These are phyloP conservation scores for Chaetothyriales sp. DNA, from an alignment of 2,329 filamentous ascomycete species.

Conservation along the genomic window DNA sequence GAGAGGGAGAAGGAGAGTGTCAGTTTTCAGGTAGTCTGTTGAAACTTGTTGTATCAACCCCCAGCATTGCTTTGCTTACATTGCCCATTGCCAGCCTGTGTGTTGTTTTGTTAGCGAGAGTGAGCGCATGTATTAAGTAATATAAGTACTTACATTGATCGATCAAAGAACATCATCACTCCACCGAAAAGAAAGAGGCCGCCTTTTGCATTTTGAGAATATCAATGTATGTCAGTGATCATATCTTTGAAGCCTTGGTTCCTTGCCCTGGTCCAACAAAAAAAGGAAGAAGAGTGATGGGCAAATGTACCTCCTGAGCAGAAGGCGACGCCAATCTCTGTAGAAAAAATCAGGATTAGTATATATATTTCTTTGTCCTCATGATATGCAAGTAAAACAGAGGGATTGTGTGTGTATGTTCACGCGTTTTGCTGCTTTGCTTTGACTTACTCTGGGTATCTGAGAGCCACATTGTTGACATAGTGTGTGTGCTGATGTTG, in stretches of 20 bases:
- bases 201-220: constrained; percentile 38
- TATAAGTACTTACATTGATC: constrained; percentile 81
- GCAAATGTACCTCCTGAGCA: constrained; percentile 76
- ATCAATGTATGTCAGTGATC: constrained; percentile 1
- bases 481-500: constrained; percentile 22
- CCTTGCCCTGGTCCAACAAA: too few relatives aligned
- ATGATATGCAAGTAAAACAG: background rate
- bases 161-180: constrained; percentile 93
- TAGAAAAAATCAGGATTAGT: constrained; percentile 15
- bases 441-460: constrained; percentile 88
- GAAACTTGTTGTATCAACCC: too few relatives aligned
- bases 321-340: constrained; percentile 94
- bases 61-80: too few relatives aligned
- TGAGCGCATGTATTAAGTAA: too few relatives aligned
- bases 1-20: too few relatives aligned
- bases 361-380: constrained; percentile 1
- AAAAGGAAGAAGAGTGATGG: too few relatives aligned
- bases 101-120: background rate
- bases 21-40: too few relatives aligned
- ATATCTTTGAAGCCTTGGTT: too few relatives aligned
- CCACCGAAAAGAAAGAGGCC: constrained; percentile 90
- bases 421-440: too few relatives aligned
- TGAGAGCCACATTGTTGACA: constrained; percentile 91
- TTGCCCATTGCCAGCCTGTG: constrained; percentile 92
- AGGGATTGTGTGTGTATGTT: background rate